phyloP scores from a whole-genome alignment of 257 asterid species.

The Anisodus tanguticus region DNA sequence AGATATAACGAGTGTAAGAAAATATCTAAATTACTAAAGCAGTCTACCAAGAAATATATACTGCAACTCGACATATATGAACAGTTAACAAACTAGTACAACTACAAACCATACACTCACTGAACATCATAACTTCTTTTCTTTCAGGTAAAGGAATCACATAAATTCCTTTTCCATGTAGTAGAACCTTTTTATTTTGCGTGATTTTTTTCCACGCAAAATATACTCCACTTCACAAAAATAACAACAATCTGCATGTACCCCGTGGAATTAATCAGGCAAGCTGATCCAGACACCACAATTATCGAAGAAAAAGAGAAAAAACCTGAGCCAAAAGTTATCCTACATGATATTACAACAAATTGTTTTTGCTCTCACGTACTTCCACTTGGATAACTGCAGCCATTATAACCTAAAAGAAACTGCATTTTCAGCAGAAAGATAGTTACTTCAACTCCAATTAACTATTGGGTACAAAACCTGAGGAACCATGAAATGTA shows the following conservation, averaged over 20 bases:
- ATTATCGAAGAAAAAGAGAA: background rate
- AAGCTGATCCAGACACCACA: too few relatives aligned
- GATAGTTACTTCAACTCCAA: too few relatives aligned
- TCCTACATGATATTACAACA: background rate
- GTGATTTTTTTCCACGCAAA: slow-evolving; percentile 23
- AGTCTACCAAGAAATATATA: background rate
- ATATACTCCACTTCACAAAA: slow-evolving; percentile 32
- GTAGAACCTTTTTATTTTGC: background rate
- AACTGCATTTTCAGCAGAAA: background rate
- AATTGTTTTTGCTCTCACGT: slow-evolving; percentile 30
- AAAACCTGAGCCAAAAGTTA: background rate
- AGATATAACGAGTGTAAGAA: background rate
- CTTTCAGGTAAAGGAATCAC: background rate
- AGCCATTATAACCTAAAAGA: slow-evolving; percentile 52
- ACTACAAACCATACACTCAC: background rate
- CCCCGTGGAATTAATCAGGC: too few relatives aligned
- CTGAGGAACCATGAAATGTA: background rate
- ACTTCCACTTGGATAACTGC: slow-evolving; percentile 54
- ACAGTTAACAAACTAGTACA: background rate
- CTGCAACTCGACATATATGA: background rate
- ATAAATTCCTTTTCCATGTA: background rate
- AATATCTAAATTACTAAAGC: background rate
- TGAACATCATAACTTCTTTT: background rate
- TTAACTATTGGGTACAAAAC: background rate
- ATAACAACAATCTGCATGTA: background rate